A percentile compares a stretch with the other conserved stretches of the same genome.
Evolutionary conservation across 306 rosid species (phyloP).

Genomic region (Corylus heterophylla): DNA sequence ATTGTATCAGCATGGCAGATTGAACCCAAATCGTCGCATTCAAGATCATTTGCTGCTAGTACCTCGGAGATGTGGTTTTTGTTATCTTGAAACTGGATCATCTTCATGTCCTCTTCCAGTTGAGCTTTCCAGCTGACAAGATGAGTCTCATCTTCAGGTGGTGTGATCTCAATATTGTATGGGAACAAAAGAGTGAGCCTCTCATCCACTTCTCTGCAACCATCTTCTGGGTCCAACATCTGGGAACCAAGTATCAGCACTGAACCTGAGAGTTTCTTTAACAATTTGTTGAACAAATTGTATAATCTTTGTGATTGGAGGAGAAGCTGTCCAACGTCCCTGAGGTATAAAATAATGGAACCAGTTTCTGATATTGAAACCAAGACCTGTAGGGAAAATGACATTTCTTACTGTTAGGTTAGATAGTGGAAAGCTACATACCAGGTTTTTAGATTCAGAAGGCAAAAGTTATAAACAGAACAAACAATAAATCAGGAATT

Average conservation of each 20-base stretch:
- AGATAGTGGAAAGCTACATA: background rate
- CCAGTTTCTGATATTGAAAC: slow-evolving; percentile 65
- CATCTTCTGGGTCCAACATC: slow-evolving; percentile 47
- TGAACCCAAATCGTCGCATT: slow-evolving; percentile 71
- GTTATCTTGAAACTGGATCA: slow-evolving; percentile 71
- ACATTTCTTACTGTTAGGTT: slow-evolving; percentile 16
- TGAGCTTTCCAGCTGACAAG: slow-evolving; percentile 62
- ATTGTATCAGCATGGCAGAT: slow-evolving; percentile 67
- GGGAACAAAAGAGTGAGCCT: slow-evolving; percentile 60
- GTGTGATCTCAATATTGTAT: slow-evolving; percentile 55
- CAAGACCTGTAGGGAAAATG: slow-evolving; percentile 57
- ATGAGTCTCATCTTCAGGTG: slow-evolving; percentile 74
- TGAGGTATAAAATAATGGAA: slow-evolving; percentile 74
- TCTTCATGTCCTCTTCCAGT: slow-evolving; percentile 73
- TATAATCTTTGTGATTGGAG: slow-evolving; percentile 61
- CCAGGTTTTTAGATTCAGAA: background rate
- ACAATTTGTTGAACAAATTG: slow-evolving; percentile 64
- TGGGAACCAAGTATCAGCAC: slow-evolving; percentile 80
- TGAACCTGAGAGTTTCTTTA: slow-evolving; percentile 76
- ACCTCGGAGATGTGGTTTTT: slow-evolving; percentile 86
- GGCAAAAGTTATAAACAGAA: background rate
- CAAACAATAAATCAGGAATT: background rate
- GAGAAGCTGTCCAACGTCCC: slow-evolving; percentile 77
- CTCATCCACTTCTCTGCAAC: slow-evolving; percentile 53
- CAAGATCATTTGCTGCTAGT: slow-evolving; percentile 83